These are phyloP conservation scores for Musa troglodytarum DNA, from an alignment of 176 grass and related monocot species.

Conservation along the genomic window DNA sequence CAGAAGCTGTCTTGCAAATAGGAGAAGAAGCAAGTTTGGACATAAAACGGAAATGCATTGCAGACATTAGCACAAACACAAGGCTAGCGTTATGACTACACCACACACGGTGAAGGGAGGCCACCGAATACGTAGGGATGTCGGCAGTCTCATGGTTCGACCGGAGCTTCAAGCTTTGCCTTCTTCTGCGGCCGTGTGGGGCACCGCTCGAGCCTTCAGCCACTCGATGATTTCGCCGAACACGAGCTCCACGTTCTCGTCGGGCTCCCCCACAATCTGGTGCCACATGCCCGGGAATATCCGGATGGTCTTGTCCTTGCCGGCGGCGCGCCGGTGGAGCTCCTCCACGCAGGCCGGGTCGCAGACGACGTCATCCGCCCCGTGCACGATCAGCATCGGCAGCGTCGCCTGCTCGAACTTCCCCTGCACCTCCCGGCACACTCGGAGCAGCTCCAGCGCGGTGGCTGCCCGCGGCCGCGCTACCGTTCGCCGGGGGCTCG, in stretches of 20 bases:
- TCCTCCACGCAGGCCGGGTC: slow-evolving; percentile 71
- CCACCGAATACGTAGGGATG: background rate
- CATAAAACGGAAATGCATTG: background rate
- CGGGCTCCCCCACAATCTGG: slow-evolving; percentile 75
- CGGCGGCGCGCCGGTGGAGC: slow-evolving; percentile 42
- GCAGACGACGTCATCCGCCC: slow-evolving; percentile 61
- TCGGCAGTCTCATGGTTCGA: background rate
- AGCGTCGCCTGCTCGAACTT: slow-evolving; percentile 59
- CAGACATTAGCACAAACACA: background rate
- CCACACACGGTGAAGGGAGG: background rate
- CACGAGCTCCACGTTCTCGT: slow-evolving; percentile 66
- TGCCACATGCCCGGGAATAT: slow-evolving; percentile 86
- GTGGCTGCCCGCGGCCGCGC: slow-evolving; percentile 48
- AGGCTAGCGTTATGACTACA: background rate
- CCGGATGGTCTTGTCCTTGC: slow-evolving; percentile 63
- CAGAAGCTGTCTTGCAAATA: too few species aligned
- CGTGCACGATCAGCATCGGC: slow-evolving; percentile 62
- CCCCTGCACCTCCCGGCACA: slow-evolving; percentile 62
- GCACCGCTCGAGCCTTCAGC: slow-evolving; percentile 34
- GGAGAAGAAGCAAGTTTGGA: too few species aligned
- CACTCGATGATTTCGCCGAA: slow-evolving; percentile 65
- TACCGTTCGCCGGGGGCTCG: slow-evolving; percentile 44
- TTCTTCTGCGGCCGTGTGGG: background rate
- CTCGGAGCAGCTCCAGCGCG: slow-evolving; percentile 65
- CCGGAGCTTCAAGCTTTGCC: background rate